These are phyloP conservation scores for Rosa rugosa DNA, from an alignment of 306 rosid genomes.

Conservation along the genomic window DNA sequence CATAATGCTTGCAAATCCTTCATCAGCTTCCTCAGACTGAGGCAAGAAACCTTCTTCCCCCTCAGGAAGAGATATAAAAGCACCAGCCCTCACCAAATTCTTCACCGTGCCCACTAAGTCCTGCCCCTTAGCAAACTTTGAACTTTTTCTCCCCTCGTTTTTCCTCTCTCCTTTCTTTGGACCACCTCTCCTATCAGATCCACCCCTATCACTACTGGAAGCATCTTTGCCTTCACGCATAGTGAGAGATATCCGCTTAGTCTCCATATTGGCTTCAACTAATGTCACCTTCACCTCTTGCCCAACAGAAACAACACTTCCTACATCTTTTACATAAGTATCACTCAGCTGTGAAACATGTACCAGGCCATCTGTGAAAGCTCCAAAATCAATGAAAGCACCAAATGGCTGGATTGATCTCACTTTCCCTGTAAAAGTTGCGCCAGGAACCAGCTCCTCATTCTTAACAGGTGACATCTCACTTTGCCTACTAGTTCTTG, in stretches of 20 bases:
- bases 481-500: conserved; percentile 75
- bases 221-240: conserved; percentile 79
- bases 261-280: conserved; percentile 73
- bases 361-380: conserved; percentile 94
- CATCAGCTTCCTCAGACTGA: conserved; percentile 64
- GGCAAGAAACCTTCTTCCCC: conserved; percentile 99
- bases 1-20: conserved; percentile 69
- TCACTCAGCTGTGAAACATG: conserved; percentile 95
- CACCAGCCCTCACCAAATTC: conserved; percentile 73
- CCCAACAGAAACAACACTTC: conserved; percentile 84
- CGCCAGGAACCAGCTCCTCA: conserved; percentile 85
- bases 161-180: conserved; percentile 56
- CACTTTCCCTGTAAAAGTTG: conserved; percentile 90
- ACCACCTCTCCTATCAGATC: conserved; percentile 54
- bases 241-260: conserved; percentile 84
- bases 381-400: conserved; percentile 94
- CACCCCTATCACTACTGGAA: conserved; percentile 46
- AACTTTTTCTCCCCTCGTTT: conserved; percentile 47
- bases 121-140: conserved; percentile 75
- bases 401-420: conserved; percentile 93
- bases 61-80: conserved; percentile 89
- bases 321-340: conserved; percentile 77
- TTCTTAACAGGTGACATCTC: conserved; percentile 83
- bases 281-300: conserved; percentile 96
- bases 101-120: conserved; percentile 83